Evolutionary conservation across 352 stramenopile species (phyloP).

Genomic region (Phytophthora kernoviae): DNA sequence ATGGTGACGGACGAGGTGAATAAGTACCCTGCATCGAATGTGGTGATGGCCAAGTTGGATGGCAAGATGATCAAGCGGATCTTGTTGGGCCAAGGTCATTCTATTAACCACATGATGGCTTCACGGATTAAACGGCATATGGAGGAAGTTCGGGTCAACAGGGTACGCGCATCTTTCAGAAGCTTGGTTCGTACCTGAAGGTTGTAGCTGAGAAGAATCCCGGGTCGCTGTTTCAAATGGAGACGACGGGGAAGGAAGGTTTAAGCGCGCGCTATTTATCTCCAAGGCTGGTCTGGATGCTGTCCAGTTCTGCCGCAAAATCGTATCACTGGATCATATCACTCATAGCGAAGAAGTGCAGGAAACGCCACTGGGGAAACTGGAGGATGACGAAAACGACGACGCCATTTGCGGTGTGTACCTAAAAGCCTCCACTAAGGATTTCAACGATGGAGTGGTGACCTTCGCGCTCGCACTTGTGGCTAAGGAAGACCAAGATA

Average conservation of each 20-base stretch:
- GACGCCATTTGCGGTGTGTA: constrained; percentile 77
- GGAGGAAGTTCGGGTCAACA: constrained; percentile 58
- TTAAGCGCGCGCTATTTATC: constrained; percentile 72
- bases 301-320: constrained; percentile 61
- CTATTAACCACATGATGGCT: constrained; percentile 86
- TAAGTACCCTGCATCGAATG: constrained; percentile 59
- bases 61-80: constrained; percentile 78
- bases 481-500: constrained; percentile 61
- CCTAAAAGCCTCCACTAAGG: constrained; percentile 71
- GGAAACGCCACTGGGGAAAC: constrained; percentile 42
- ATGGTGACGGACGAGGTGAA: constrained; percentile 75
- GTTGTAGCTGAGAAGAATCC: constrained; percentile 73
- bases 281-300: constrained; percentile 54
- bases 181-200: constrained; percentile 64
- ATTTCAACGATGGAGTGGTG: constrained; percentile 74
- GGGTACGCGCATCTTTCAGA: constrained; percentile 70
- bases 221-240: constrained; percentile 56
- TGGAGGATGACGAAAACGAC: constrained; percentile 65
- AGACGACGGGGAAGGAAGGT: constrained; percentile 56
- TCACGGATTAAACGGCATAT: constrained; percentile 81
- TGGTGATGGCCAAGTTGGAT: constrained; percentile 74
- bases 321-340: constrained; percentile 69
- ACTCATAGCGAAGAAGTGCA: constrained; percentile 40
- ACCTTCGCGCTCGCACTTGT: constrained; percentile 75
- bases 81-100: constrained; percentile 67